These are phyloP conservation scores for Fragaria ananassa DNA, from an alignment of 306 rosid species.

Conservation along the genomic window DNA sequence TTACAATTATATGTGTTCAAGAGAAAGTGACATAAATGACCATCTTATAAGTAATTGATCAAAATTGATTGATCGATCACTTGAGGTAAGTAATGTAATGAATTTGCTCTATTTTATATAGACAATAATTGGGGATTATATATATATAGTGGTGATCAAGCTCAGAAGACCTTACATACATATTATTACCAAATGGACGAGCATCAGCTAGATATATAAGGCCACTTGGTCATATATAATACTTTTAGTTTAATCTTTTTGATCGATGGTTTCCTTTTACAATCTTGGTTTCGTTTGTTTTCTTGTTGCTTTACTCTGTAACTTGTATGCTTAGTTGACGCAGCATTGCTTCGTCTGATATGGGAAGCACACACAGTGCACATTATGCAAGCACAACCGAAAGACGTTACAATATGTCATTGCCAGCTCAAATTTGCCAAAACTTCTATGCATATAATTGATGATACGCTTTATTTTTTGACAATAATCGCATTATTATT, in stretches of 20 bases:
- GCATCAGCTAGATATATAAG: too few species aligned
- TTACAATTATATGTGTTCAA: too few species aligned
- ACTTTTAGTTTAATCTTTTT: too few species aligned
- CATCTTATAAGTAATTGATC: background rate
- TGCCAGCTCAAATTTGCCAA: background rate
- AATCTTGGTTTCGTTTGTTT: background rate
- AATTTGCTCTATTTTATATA: too few species aligned
- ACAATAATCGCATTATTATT: background rate
- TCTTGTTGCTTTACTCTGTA: constrained; percentile 2
- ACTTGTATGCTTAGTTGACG: constrained; percentile 35
- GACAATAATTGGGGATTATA: too few species aligned
- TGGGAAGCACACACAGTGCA: background rate
- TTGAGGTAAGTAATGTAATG: too few species aligned
- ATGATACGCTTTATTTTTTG: too few species aligned
- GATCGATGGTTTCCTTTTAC: background rate
- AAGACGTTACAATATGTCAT: background rate
- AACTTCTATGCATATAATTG: background rate
- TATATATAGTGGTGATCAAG: too few species aligned
- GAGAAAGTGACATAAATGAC: too few species aligned
- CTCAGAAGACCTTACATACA: too few species aligned
- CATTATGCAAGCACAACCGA: background rate
- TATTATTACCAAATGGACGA: too few species aligned
- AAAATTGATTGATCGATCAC: background rate
- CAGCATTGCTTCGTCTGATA: constrained; percentile 25
- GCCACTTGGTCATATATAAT: too few species aligned